These are phyloP conservation scores for Kodamaea arcana DNA, from an alignment of 1,139 yeast species.

Conservation along the genomic window DNA sequence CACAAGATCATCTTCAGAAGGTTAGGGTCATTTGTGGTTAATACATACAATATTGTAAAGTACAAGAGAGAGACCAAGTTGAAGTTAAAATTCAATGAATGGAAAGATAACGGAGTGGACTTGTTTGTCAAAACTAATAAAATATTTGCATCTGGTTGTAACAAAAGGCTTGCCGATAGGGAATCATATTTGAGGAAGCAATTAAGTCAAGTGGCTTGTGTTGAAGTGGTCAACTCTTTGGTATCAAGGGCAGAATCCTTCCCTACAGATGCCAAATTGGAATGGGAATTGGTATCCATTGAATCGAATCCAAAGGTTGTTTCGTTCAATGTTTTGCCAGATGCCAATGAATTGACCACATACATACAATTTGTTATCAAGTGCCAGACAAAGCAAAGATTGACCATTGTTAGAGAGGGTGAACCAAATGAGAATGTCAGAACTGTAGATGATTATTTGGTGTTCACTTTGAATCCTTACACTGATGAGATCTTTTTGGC, in stretches of 20 bases:
- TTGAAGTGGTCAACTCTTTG: conserved; percentile 40
- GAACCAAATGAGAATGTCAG: conserved; percentile 38
- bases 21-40: conserved; percentile 52
- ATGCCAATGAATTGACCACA: conserved; percentile 64
- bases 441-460: conserved; percentile 68
- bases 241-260: conserved; percentile 44
- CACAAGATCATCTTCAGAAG: conserved; percentile 38
- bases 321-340: conserved; percentile 56
- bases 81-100: conserved; percentile 60
- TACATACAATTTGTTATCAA: conserved; percentile 74
- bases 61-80: conserved; percentile 61
- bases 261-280: conserved; percentile 57
- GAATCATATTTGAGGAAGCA: conserved; percentile 37
- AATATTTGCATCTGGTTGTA: conserved; percentile 57
- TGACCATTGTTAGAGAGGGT: conserved; percentile 43
- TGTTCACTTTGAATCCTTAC: conserved; percentile 71
- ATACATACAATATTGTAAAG: conserved; percentile 61
- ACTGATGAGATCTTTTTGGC: conserved; percentile 63
- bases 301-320: conserved; percentile 69
- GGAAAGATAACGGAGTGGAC: conserved; percentile 74
- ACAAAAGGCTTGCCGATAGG: conserved; percentile 29
- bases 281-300: conserved; percentile 75
- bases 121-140: conserved; percentile 61
- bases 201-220: conserved; percentile 52
- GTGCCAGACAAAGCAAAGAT: conserved; percentile 68